These are phyloP conservation scores for Exserohilum rostratum DNA, from an alignment of 2,329 filamentous ascomycete genomes.

Conservation along the genomic window DNA sequence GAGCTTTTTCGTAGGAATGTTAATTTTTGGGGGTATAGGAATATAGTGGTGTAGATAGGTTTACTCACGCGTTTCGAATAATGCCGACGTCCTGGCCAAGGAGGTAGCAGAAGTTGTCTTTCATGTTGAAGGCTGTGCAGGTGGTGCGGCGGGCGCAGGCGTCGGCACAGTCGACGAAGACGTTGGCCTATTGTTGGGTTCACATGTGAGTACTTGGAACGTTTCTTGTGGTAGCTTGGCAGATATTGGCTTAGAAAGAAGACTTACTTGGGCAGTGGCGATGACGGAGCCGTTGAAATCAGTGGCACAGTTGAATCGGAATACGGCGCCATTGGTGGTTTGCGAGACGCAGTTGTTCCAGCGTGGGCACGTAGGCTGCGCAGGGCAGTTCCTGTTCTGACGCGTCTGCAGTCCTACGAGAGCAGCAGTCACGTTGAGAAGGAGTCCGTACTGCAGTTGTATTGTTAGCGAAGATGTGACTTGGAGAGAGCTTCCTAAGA, in stretches of 20 bases:
- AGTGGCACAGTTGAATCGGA: slow-evolving; percentile 14
- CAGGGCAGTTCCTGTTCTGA: slow-evolving; percentile 7
- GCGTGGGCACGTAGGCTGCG: slow-evolving; percentile 11
- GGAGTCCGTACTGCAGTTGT: slow-evolving; percentile 1
- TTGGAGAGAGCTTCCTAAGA: background rate
- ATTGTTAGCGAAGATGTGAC: background rate
- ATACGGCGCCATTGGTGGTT: slow-evolving; percentile 13
- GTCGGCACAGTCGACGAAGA: slow-evolving; percentile 16
- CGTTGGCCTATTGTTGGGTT: slow-evolving; percentile 5
- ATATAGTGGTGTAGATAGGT: background rate
- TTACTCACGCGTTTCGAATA: slow-evolving; percentile 8
- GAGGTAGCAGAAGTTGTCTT: slow-evolving; percentile 19
- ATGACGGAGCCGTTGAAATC: slow-evolving; percentile 17
- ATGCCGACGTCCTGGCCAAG: slow-evolving; percentile 9
- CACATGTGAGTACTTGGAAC: background rate
- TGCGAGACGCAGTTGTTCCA: slow-evolving; percentile 15
- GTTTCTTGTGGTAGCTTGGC: background rate
- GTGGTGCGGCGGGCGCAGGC: slow-evolving; percentile 6
- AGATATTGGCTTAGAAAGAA: too few species aligned
- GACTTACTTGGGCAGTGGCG: slow-evolving; percentile 4
- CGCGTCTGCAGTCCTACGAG: background rate
- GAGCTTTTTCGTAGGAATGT: background rate
- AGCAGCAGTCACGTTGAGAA: background rate
- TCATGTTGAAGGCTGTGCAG: slow-evolving; percentile 17
- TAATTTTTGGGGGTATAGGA: background rate